Evolutionary conservation across 2,329 filamentous ascomycete species (phyloP).

Genomic region (Cladosporium sp.): DNA sequence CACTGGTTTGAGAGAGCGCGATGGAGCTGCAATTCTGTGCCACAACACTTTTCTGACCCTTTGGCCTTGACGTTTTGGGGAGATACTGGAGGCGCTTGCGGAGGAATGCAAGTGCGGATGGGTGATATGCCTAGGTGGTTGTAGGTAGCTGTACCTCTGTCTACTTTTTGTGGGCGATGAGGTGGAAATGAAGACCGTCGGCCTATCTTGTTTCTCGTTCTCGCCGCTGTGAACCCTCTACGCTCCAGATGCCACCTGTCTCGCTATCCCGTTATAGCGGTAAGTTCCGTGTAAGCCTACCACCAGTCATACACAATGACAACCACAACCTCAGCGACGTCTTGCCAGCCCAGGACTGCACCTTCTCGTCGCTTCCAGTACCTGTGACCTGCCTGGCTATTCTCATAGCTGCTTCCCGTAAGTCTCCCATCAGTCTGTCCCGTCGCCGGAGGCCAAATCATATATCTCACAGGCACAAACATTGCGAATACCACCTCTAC

Average conservation of each 20-base stretch:
- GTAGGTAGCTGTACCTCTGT: neutral
- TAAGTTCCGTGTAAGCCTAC: neutral
- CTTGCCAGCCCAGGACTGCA: neutral
- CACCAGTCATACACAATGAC: neutral
- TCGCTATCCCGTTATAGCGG: neutral
- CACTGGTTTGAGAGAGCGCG: conserved; percentile 2
- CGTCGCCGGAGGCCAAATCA: conserved; percentile 3
- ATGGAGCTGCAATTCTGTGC: neutral
- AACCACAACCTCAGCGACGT: neutral
- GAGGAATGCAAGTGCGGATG: conserved; percentile 13
- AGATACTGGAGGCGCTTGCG: conserved; percentile 3
- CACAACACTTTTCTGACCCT: neutral
- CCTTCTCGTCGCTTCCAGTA: neutral
- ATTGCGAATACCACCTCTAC: conserved; percentile 8
- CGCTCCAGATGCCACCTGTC: neutral
- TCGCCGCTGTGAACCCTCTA: neutral
- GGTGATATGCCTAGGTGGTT: neutral
- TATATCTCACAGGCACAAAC: conserved; percentile 14
- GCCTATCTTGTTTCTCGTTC: neutral
- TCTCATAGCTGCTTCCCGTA: neutral
- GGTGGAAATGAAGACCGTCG: conserved; percentile 8
- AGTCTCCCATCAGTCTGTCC: neutral
- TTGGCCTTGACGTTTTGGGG: conserved; percentile 7
- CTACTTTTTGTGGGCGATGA: neutral
- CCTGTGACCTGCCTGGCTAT: neutral